Base-by-base conservation (phyloP, 148 eudicot species). In the Selenicereus undatus region DNA sequence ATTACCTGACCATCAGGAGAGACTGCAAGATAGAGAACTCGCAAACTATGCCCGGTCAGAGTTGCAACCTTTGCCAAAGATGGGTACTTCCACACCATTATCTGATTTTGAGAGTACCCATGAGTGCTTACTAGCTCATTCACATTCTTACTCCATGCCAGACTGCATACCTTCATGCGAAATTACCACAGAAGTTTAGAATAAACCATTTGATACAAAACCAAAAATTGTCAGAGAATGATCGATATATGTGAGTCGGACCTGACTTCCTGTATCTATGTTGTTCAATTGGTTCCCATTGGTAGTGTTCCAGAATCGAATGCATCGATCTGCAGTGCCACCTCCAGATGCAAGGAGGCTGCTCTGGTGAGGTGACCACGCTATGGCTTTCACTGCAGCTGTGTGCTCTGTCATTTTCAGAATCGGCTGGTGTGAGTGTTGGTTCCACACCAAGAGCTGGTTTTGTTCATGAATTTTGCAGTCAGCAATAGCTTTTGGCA, bases 111-210 rank as follows among this genome's bases (percentile, higher is more conserved):
- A 13, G 99, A 96, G 81, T 96, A 96, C 48, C 99, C 99, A 85
- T 96, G 99, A 72, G 99, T 96, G 97, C 99, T 96, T 14, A 96
- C 99, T 30, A 96, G 29, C 81, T 96, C 99, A 77, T 96, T 96
- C 87, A 96, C 99, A 83, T 96, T 96, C 86, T 94, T 94, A 84
- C 99, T 94, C 99, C 99, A 96, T n/a, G 98, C 98, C 32, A 96
- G 93, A 84, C 94, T 96, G 89, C 99, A 96, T 14, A 96, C 99
- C 98, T 94, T 80, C 74, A 81, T 32, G 27, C 12, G 76, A 81
- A 43, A 58, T 45, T 0, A 79, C 21, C 73, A 73, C 39, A 27
- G 50, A 52, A 27, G 5, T 35, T 73, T 21, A 66, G 77, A 29
- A 24, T 45, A 51, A 54, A 51, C 39, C 26, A 5, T 54, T 77